Evolutionary conservation across 2,329 filamentous ascomycete species (phyloP).

Genomic region (Ophiostoma sp.): DNA sequence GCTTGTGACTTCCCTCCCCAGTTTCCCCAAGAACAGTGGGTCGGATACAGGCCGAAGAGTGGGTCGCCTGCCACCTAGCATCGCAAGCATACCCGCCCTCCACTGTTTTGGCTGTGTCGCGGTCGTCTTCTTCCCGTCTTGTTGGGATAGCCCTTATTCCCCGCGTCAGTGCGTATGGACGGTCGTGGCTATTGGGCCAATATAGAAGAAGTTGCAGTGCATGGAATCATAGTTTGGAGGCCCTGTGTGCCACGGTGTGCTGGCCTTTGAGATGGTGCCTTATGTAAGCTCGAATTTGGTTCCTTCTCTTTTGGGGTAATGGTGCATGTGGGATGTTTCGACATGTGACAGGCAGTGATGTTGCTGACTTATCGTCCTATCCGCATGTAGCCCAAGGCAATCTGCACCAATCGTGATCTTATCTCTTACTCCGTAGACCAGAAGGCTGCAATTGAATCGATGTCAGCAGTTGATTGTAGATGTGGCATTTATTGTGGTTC

Average conservation of each 20-base stretch:
- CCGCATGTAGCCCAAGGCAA: not conserved
- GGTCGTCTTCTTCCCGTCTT: not conserved
- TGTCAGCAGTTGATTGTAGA: not conserved
- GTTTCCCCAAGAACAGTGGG: conserved; percentile 16
- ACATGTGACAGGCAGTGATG: not conserved
- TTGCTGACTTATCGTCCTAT: not conserved
- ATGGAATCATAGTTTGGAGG: no score
- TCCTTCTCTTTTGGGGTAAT: conserved; percentile 1
- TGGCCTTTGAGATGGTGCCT: not conserved
- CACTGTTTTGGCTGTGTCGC: not conserved
- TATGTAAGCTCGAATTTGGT: not conserved
- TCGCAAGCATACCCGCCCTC: conserved; percentile 7
- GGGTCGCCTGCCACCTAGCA: conserved; percentile 1
- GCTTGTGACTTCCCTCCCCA: conserved; percentile 15
- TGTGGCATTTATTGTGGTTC: no score
- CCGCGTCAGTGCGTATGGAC: not conserved
- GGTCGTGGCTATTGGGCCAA: no score
- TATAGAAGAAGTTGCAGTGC: not conserved
- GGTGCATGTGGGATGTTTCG: not conserved
- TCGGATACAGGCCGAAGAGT: not conserved
- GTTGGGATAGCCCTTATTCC: not conserved
- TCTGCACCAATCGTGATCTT: not conserved
- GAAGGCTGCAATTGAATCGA: not conserved
- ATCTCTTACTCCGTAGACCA: not conserved
- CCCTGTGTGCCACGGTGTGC: not conserved